phyloP scores from a whole-genome alignment of 140 eudicot species.

The Eryngium alpinum region DNA sequence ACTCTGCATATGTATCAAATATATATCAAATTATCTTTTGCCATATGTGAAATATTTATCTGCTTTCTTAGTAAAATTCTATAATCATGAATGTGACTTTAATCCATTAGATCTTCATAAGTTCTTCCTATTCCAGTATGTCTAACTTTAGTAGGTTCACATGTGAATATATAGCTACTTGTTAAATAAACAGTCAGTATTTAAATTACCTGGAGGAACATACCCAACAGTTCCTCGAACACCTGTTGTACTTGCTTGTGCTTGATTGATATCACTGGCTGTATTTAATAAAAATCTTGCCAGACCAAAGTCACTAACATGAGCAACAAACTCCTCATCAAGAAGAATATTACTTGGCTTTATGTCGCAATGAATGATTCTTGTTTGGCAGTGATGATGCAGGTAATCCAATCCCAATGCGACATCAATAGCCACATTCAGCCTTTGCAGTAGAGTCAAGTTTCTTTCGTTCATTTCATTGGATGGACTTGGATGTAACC shows the following conservation, averaged over 20 bases:
- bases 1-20: not conserved
- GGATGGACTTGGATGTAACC: conserved; percentile 12
- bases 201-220: conserved; percentile 12
- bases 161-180: too few relatives aligned
- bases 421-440: not conserved
- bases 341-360: conserved; percentile 9
- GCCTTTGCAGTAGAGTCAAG: conserved; percentile 5
- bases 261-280: not conserved
- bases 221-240: conserved; percentile 12
- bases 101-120: too few relatives aligned
- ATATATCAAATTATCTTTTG: too few relatives aligned
- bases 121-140: too few relatives aligned
- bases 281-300: not conserved
- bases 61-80: too few relatives aligned
- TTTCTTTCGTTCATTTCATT: not conserved
- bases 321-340: not conserved
- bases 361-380: not conserved
- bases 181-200: too few relatives aligned
- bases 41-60: too few relatives aligned
- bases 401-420: conserved; percentile 9
- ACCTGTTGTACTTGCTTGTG: not conserved
- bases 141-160: too few relatives aligned
- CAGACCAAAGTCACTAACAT: conserved; percentile 4
- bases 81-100: too few relatives aligned
- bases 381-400: not conserved